These are phyloP conservation scores for Sarocladium brachiariae DNA, from an alignment of 2,329 filamentous ascomycete genomes.

Conservation along the genomic window DNA sequence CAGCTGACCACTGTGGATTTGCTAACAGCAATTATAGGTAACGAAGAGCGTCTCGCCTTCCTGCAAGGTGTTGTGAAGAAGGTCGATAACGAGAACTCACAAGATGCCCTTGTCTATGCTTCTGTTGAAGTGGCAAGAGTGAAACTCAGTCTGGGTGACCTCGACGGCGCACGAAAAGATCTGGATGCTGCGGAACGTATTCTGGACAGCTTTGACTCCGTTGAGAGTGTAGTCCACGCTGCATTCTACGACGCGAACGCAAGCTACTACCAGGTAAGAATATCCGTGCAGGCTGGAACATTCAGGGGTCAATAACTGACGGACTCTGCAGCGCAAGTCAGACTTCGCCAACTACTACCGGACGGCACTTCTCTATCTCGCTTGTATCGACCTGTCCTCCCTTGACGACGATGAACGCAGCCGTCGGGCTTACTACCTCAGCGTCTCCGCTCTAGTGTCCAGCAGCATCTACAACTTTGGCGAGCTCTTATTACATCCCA, in stretches of 20 bases:
- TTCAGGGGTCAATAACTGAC: conserved; percentile 27
- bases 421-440: conserved; percentile 83
- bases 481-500: conserved; percentile 94
- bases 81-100: conserved; percentile 85
- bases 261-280: conserved; percentile 74
- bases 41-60: conserved; percentile 79
- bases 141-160: conserved; percentile 71
- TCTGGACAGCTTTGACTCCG: conserved; percentile 85
- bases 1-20: not conserved
- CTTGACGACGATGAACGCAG: conserved; percentile 70
- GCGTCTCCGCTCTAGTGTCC: conserved; percentile 85
- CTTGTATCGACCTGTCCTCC: conserved; percentile 79
- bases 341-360: conserved; percentile 97
- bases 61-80: conserved; percentile 76
- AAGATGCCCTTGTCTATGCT: conserved; percentile 94
- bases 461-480: conserved; percentile 99
- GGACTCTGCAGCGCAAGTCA: conserved; percentile 53
- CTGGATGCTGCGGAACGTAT: conserved; percentile 82
- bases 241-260: conserved; percentile 95
- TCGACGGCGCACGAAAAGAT: conserved; percentile 78
- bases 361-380: conserved; percentile 94
- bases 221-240: conserved; percentile 92
- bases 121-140: conserved; percentile 83
- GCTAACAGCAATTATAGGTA: conserved; percentile 49
- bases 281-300: not conserved